Conservation (phyloP, 306 rosid species). For the Carpinus viminea region DNA sequence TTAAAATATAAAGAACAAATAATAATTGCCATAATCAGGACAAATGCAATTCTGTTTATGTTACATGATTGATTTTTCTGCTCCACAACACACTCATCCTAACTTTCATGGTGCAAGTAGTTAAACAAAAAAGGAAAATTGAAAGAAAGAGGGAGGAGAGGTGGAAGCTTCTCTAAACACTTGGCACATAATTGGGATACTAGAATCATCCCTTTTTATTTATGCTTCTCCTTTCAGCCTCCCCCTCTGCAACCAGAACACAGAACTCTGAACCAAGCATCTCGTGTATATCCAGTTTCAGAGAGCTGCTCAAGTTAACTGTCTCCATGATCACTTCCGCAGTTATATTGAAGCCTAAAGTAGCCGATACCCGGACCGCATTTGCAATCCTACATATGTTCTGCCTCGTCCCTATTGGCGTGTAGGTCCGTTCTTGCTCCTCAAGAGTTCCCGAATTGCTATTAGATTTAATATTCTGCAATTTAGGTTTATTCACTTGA, state of each 20-base stretch:
- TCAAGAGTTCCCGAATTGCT: slow-evolving; percentile 31
- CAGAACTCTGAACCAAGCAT: slow-evolving; percentile 89
- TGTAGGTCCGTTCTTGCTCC: slow-evolving; percentile 56
- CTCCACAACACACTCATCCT: not conserved
- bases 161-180: not conserved
- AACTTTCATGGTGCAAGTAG: not conserved
- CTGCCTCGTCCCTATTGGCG: slow-evolving; percentile 61
- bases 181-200: not conserved
- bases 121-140: not conserved
- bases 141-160: not conserved
- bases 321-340: slow-evolving; percentile 63
- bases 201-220: slow-evolving; percentile 47
- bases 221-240: slow-evolving; percentile 71
- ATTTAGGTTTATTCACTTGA: slow-evolving; percentile 52
- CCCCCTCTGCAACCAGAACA: slow-evolving; percentile 79
- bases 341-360: slow-evolving; percentile 63
- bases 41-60: not conserved
- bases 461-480: slow-evolving; percentile 29
- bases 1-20: not conserved
- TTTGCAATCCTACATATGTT: slow-evolving; percentile 79
- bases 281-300: slow-evolving; percentile 59
- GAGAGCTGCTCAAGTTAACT: slow-evolving; percentile 54
- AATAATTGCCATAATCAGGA: not conserved
- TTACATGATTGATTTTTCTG: not conserved
- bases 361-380: slow-evolving; percentile 64